A percentile compares a stretch with the other conserved stretches of the same genome.
phyloP scores from a whole-genome alignment of 805 yeast species.

The Komagataella kurtzmanii region DNA sequence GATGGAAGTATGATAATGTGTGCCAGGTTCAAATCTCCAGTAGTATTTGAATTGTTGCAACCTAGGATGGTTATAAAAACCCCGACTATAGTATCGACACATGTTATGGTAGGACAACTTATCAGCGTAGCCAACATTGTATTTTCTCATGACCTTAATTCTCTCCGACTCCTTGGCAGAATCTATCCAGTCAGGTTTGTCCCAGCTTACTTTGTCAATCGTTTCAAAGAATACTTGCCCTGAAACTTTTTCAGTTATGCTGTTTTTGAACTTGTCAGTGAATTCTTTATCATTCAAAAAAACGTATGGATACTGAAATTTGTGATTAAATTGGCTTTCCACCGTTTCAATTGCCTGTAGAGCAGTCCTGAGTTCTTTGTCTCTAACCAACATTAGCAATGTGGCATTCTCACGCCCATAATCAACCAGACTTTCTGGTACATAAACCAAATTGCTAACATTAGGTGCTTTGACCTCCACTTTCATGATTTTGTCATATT shows the following conservation, averaged over 20 bases:
- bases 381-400: conserved; percentile 57
- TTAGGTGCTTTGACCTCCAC: conserved; percentile 34
- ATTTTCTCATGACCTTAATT: conserved; percentile 20
- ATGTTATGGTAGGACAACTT: conserved; percentile 61
- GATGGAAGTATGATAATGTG: conserved; percentile 51
- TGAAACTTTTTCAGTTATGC: conserved; percentile 25
- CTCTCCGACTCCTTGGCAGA: conserved; percentile 18
- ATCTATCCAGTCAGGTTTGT: conserved; percentile 31
- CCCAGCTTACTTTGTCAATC: conserved; percentile 35
- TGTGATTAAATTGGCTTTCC: conserved; percentile 51
- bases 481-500: conserved; percentile 22
- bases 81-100: conserved; percentile 69
- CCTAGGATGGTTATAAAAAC: conserved; percentile 50
- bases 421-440: conserved; percentile 7
- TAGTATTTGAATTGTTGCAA: conserved; percentile 51
- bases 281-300: conserved; percentile 65
- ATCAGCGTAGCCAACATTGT: conserved; percentile 46
- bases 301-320: conserved; percentile 71
- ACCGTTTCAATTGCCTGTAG: conserved; percentile 41
- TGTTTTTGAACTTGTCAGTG: conserved; percentile 36
- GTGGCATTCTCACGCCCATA: conserved; percentile 59
- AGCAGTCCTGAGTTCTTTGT: conserved; percentile 39
- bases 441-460: conserved; percentile 17
- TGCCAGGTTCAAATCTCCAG: conserved; percentile 75
- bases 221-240: conserved; percentile 33